A percentile compares a stretch with the other conserved stretches of the same genome.
These are phyloP conservation scores for Claviceps sp. DNA, from an alignment of 2,329 filamentous ascomycete species.

Conservation along the genomic window DNA sequence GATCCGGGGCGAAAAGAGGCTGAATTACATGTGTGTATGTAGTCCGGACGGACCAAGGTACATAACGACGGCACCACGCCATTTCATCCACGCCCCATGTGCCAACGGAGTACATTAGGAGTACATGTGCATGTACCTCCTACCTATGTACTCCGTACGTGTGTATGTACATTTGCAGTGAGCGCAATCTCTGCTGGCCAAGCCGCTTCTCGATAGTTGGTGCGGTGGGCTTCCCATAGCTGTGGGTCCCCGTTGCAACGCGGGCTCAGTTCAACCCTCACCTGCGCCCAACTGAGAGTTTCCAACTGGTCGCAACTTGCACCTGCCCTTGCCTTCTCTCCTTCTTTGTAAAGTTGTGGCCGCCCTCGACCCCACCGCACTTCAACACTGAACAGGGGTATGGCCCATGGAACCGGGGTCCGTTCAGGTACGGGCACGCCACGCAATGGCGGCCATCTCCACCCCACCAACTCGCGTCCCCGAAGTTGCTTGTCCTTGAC, in stretches of 20 bases:
- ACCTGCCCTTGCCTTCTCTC: not conserved
- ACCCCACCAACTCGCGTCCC: too few species aligned
- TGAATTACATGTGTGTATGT: too few species aligned
- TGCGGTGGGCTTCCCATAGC: not conserved
- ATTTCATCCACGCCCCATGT: too few species aligned
- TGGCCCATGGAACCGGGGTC: not conserved
- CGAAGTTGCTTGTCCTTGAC: too few species aligned
- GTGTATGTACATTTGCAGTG: not conserved
- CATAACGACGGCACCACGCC: too few species aligned
- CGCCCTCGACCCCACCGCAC: not conserved
- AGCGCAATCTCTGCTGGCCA: not conserved
- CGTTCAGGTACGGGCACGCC: slow-evolving; percentile 2
- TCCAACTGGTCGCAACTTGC: not conserved
- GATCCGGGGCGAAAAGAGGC: too few species aligned
- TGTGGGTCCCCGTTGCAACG: not conserved
- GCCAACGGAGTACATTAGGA: too few species aligned
- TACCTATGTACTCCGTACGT: too few species aligned
- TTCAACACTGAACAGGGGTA: too few species aligned
- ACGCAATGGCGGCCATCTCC: not conserved
- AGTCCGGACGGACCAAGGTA: too few species aligned
- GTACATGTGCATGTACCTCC: too few species aligned
- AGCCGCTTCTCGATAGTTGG: not conserved
- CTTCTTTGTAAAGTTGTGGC: not conserved
- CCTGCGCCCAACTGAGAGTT: not conserved
- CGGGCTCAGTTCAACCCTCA: not conserved